phyloP scores from a whole-genome alignment of 208 protist species.

The Vickermania ingenoplastis region DNA sequence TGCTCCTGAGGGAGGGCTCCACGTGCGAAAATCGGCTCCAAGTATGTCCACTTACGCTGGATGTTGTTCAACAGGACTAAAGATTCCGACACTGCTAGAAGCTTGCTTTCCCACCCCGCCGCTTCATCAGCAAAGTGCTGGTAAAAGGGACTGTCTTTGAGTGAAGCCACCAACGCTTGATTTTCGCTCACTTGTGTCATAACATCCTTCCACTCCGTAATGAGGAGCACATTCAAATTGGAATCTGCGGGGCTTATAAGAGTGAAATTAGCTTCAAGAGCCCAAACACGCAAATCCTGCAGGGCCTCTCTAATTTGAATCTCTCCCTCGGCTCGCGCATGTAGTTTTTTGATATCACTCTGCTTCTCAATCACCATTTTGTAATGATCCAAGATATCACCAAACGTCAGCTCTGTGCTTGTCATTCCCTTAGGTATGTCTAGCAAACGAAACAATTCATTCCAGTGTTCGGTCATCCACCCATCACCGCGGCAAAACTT shows the following conservation, averaged over 20 bases:
- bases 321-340: constrained; percentile 90
- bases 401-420: constrained; percentile 82
- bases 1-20: constrained; percentile 95
- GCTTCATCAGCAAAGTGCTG: constrained; percentile 89
- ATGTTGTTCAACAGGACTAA: constrained; percentile 90
- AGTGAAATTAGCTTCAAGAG: constrained; percentile 80
- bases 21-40: constrained; percentile 97
- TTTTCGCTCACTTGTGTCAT: constrained; percentile 94
- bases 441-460: constrained; percentile 87
- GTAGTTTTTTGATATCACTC: constrained; percentile 87
- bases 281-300: constrained; percentile 92
- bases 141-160: constrained; percentile 95
- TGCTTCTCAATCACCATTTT: constrained; percentile 70
- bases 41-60: constrained; percentile 96
- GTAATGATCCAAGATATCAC: constrained; percentile 80
- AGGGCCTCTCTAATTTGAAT: constrained; percentile 92
- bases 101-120: constrained; percentile 84
- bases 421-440: constrained; percentile 63
- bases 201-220: constrained; percentile 97
- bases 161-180: constrained; percentile 89
- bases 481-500: constrained; percentile 92
- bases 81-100: constrained; percentile 72
- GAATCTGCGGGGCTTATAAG: constrained; percentile 53
- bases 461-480: constrained; percentile 96
- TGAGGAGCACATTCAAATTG: constrained; percentile 75